A percentile compares a stretch with the other conserved stretches of the same genome.
These are phyloP conservation scores for Glebionis coronaria DNA, from an alignment of 129 eudicot species.

Conservation along the genomic window DNA sequence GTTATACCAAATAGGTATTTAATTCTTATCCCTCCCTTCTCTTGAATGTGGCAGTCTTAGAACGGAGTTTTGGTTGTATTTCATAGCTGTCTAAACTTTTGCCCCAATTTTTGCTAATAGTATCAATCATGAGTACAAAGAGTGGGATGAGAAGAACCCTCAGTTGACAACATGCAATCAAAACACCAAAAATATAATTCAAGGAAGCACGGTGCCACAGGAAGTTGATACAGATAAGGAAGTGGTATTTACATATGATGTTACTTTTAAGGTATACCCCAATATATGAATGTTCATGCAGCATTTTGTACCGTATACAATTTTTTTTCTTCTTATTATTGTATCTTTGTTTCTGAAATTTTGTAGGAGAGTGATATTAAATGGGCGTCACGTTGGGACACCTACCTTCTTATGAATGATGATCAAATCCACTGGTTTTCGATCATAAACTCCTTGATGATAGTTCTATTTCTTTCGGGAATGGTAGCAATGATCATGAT, in stretches of 20 bases:
- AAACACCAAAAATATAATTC: constrained; percentile 69
- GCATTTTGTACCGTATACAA: neutral
- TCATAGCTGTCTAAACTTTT: too few species aligned
- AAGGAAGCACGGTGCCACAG: constrained; percentile 79
- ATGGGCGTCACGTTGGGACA: too few species aligned
- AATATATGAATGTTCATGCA: constrained; percentile 11
- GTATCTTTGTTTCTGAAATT: neutral
- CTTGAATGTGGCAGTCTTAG: too few species aligned
- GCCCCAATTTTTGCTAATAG: constrained; percentile 33
- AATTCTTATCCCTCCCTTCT: neutral
- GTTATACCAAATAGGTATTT: constrained; percentile 86
- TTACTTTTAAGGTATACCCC: constrained; percentile 62
- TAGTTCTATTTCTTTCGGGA: constrained; percentile 88
- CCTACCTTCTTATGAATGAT: too few species aligned
- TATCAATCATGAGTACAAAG: constrained; percentile 88
- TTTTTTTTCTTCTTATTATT: neutral
- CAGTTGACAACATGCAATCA: constrained; percentile 85
- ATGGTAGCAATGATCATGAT: constrained; percentile 99
- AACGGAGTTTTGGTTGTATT: neutral
- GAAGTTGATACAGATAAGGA: constrained; percentile 86
- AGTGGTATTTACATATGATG: constrained; percentile 84
- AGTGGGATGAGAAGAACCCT: constrained; percentile 89
- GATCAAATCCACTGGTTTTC: too few species aligned
- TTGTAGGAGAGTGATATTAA: constrained; percentile 78
- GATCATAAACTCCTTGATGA: constrained; percentile 88